Percentiles rank a stretch among this genome's conserved stretches.
These are phyloP conservation scores for Candida palmyrensis DNA, from an alignment of 805 yeast species.

Conservation along the genomic window DNA sequence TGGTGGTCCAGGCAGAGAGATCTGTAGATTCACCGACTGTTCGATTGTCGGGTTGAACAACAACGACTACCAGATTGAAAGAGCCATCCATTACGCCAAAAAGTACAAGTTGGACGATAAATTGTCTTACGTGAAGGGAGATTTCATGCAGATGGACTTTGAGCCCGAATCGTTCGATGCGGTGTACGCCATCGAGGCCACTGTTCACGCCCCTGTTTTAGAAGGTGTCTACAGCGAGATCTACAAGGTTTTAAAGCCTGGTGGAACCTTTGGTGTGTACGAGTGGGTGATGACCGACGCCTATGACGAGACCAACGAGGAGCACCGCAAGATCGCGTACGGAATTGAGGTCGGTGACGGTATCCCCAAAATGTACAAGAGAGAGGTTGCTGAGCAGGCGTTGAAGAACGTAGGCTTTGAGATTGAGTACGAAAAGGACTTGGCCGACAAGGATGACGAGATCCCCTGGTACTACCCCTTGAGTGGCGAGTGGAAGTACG, in stretches of 20 bases:
- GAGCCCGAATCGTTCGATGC: slow-evolving; percentile 88
- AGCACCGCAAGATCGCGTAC: slow-evolving; percentile 91
- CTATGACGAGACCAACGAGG: slow-evolving; percentile 81
- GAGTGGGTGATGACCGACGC: slow-evolving; percentile 99
- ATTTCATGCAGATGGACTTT: slow-evolving; percentile 98
- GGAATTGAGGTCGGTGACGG: slow-evolving; percentile 99
- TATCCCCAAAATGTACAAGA: slow-evolving; percentile 92
- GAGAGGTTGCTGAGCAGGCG: slow-evolving; percentile 84
- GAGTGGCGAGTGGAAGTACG: slow-evolving; percentile 87
- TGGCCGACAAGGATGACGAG: slow-evolving; percentile 76
- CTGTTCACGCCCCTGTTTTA: slow-evolving; percentile 94
- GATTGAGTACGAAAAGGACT: slow-evolving; percentile 66
- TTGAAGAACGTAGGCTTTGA: slow-evolving; percentile 84
- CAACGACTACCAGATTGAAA: slow-evolving; percentile 94
- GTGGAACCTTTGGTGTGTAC: slow-evolving; percentile 96
- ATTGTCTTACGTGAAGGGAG: slow-evolving; percentile 89
- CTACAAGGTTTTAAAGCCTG: slow-evolving; percentile 93
- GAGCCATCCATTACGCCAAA: slow-evolving; percentile 79
- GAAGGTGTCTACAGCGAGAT: slow-evolving; percentile 96
- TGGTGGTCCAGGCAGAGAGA: slow-evolving; percentile 99
- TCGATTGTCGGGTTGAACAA: slow-evolving; percentile 87
- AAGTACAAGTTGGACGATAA: slow-evolving; percentile 61
- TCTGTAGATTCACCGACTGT: slow-evolving; percentile 84
- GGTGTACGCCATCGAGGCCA: slow-evolving; percentile 97
- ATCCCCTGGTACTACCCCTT: slow-evolving; percentile 98